These are phyloP conservation scores for Leishmania tropica DNA, from an alignment of 208 protist genomes.

Conservation along the genomic window DNA sequence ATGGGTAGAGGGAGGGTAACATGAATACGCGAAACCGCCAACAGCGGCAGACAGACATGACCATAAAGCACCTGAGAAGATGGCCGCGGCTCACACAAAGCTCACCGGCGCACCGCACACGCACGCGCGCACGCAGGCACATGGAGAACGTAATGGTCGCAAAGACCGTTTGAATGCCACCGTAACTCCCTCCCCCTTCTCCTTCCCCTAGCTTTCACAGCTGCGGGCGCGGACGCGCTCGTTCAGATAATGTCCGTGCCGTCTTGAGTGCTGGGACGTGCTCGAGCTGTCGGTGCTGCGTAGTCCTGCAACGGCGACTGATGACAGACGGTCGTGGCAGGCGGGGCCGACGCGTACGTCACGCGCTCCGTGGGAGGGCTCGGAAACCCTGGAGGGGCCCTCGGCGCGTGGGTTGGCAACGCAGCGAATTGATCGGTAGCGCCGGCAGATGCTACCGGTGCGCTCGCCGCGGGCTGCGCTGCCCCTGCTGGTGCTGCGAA, in stretches of 20 bases:
- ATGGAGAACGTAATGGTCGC: too few species aligned
- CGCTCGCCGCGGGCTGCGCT: neutral
- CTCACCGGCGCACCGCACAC: neutral
- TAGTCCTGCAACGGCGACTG: neutral
- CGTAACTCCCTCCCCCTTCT: neutral
- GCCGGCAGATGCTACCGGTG: neutral
- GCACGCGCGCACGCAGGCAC: neutral
- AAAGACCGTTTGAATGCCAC: neutral
- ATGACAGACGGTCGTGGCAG: neutral
- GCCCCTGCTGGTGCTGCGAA: neutral
- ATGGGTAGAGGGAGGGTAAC: neutral
- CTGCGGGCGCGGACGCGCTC: neutral
- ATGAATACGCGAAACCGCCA: neutral
- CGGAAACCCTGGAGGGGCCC: neutral
- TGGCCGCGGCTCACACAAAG: neutral
- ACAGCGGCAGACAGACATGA: neutral
- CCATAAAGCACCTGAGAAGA: neutral
- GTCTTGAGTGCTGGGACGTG: neutral
- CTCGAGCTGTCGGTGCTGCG: neutral
- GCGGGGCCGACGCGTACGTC: neutral
- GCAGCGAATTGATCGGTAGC: neutral
- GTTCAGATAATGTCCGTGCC: slow-evolving; percentile 22
- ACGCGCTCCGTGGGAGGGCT: neutral
- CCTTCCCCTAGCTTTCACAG: neutral
- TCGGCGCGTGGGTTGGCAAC: neutral